phyloP scores from a whole-genome alignment of 2,329 filamentous ascomycete genomes.

The Colletotrichum tanaceti region DNA sequence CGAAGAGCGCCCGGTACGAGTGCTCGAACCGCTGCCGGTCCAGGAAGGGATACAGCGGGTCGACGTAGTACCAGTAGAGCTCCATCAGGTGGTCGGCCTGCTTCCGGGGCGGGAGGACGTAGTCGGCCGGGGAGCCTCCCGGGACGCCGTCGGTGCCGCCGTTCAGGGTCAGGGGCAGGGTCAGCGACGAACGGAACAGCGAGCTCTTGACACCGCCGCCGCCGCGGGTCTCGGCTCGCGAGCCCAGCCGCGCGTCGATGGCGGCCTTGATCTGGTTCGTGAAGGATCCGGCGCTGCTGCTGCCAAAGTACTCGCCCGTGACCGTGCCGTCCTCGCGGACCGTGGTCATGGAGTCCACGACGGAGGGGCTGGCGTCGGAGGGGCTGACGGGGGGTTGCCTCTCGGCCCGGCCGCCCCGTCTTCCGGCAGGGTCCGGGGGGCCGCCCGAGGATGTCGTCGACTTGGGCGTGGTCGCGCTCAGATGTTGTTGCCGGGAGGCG shows the following conservation, averaged over 20 bases:
- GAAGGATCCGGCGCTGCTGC: conserved; percentile 59
- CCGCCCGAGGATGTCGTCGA: conserved; percentile 26
- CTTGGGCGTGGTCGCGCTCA: conserved; percentile 13
- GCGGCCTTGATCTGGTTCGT: conserved; percentile 59
- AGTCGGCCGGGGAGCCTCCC: conserved; percentile 43
- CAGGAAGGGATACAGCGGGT: conserved; percentile 60
- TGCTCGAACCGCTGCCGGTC: conserved; percentile 52
- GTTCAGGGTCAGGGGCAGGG: too few relatives aligned
- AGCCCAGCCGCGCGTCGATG: conserved; percentile 50
- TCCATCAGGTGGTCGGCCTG: conserved; percentile 58
- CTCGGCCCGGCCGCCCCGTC: conserved; percentile 17
- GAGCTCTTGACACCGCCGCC: background rate
- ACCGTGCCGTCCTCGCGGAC: conserved; percentile 55
- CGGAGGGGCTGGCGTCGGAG: conserved; percentile 47
- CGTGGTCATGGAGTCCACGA: conserved; percentile 59
- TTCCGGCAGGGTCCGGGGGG: conserved; percentile 8
- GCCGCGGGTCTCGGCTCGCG: conserved; percentile 7
- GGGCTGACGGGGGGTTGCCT: conserved; percentile 30
- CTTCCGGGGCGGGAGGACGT: conserved; percentile 57
- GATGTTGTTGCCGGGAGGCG: background rate
- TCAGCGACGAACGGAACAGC: conserved; percentile 43
- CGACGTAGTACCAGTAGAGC: conserved; percentile 60
- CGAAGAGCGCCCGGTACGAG: conserved; percentile 56
- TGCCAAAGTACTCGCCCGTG: conserved; percentile 59
- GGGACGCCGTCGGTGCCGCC: too few relatives aligned